These are phyloP conservation scores for Pneumocystis canis DNA, from an alignment of 1,139 yeast species.

Conservation along the genomic window DNA sequence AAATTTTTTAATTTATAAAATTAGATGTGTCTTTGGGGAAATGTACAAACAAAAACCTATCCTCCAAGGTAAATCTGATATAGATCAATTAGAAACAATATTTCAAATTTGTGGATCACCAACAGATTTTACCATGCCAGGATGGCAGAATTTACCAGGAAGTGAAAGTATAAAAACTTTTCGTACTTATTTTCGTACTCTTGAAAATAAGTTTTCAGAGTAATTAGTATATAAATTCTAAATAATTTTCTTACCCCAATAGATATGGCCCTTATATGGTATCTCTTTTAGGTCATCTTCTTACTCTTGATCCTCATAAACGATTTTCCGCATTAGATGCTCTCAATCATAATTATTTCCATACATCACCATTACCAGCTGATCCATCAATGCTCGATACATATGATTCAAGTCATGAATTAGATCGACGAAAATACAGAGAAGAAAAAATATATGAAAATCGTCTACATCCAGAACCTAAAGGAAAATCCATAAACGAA, in stretches of 20 bases:
- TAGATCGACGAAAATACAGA: constrained; percentile 45
- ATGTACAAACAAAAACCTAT: constrained; percentile 70
- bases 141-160: constrained; percentile 50
- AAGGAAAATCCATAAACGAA: not conserved
- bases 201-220: constrained; percentile 35
- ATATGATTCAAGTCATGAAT: constrained; percentile 80
- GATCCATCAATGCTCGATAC: constrained; percentile 42
- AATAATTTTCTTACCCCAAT: not conserved
- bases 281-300: constrained; percentile 38
- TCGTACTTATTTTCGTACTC: constrained; percentile 36
- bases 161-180: constrained; percentile 26
- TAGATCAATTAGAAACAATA: constrained; percentile 77
- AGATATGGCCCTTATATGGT: constrained; percentile 28
- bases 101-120: constrained; percentile 80
- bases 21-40: constrained; percentile 74
- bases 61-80: constrained; percentile 68
- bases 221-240: constrained; percentile 20
- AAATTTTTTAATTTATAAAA: not conserved
- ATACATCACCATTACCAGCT: constrained; percentile 48
- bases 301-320: constrained; percentile 52
- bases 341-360: constrained; percentile 53
- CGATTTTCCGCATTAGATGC: constrained; percentile 74
- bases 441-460: not conserved
- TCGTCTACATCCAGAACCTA: not conserved
- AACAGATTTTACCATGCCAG: constrained; percentile 46